These are phyloP conservation scores for Trifolium repens DNA, from an alignment of 306 rosid genomes.

Conservation along the genomic window DNA sequence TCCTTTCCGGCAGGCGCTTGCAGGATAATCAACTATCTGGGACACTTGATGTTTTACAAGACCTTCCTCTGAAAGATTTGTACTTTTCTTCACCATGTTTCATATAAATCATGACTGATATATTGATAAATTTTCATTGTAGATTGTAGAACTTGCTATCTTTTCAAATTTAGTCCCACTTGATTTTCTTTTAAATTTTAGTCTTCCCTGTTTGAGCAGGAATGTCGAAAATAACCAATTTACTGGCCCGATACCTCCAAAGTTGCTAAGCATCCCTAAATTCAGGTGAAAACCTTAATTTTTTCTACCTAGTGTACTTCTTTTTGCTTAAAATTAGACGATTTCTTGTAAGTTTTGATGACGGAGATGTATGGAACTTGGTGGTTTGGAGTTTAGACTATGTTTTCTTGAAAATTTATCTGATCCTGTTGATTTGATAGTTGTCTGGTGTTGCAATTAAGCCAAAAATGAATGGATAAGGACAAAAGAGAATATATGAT, in stretches of 20 bases:
- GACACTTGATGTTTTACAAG: conserved; percentile 78
- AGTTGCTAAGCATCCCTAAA: conserved; percentile 74
- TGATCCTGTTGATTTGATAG: conserved; percentile 8
- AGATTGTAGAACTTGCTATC: conserved; percentile 19
- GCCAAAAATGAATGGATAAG: no score
- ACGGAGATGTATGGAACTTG: conserved; percentile 28
- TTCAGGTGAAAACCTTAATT: conserved; percentile 60
- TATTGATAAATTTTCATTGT: conserved; percentile 14
- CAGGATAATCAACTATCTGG: conserved; percentile 90
- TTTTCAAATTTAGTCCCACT: conserved; percentile 11
- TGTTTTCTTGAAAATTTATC: not conserved
- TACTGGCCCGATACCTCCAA: conserved; percentile 84
- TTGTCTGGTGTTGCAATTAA: not conserved
- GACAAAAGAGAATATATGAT: no score
- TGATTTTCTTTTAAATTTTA: conserved; percentile 30
- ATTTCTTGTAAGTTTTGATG: conserved; percentile 32
- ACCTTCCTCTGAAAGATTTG: conserved; percentile 83
- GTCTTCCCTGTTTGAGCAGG: conserved; percentile 63
- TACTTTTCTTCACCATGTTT: conserved; percentile 54
- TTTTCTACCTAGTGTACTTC: conserved; percentile 11
- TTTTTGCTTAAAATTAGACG: conserved; percentile 31
- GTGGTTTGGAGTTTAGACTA: not conserved
- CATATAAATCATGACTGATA: conserved; percentile 30
- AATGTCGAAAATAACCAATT: conserved; percentile 85
- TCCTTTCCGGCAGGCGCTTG: conserved; percentile 68